Conservation (phyloP, 208 protist genomes). For the Novymonas esmeraldas region DNA sequence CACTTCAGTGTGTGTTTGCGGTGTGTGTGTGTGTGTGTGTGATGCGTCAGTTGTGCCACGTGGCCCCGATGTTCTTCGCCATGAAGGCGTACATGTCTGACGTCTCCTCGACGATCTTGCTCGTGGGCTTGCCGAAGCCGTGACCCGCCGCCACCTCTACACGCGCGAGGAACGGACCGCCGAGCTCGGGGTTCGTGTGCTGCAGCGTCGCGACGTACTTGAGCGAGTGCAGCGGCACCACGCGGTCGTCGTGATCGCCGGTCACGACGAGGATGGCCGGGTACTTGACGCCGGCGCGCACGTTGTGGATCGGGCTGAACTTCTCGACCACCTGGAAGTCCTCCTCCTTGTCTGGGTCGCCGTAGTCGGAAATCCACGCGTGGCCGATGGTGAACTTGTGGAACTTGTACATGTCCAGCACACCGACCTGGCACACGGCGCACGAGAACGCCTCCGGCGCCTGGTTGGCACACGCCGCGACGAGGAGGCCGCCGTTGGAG, state of each 20-base stretch:
- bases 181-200: slow-evolving; percentile 74
- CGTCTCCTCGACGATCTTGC: slow-evolving; percentile 87
- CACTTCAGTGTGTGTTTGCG: neutral
- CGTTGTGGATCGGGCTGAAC: slow-evolving; percentile 96
- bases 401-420: slow-evolving; percentile 96
- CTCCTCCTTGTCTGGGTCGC: slow-evolving; percentile 88
- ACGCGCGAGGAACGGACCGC: slow-evolving; percentile 82
- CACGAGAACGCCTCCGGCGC: slow-evolving; percentile 84
- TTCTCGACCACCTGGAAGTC: slow-evolving; percentile 93
- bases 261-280: slow-evolving; percentile 93
- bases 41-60: slow-evolving; percentile 59
- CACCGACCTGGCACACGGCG: slow-evolving; percentile 90
- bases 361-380: slow-evolving; percentile 94
- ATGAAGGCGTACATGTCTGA: slow-evolving; percentile 94
- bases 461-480: slow-evolving; percentile 90
- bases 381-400: slow-evolving; percentile 96
- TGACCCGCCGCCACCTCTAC: slow-evolving; percentile 89
- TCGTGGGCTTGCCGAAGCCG: slow-evolving; percentile 93
- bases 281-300: slow-evolving; percentile 76
- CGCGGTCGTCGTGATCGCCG: slow-evolving; percentile 96
- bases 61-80: slow-evolving; percentile 75
- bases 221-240: slow-evolving; percentile 95
- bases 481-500: slow-evolving; percentile 95
- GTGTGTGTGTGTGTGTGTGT: too few relatives aligned
- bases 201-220: slow-evolving; percentile 95